Base-by-base conservation (phyloP, 208 protist genomes). In the Leishmania braziliensis region DNA sequence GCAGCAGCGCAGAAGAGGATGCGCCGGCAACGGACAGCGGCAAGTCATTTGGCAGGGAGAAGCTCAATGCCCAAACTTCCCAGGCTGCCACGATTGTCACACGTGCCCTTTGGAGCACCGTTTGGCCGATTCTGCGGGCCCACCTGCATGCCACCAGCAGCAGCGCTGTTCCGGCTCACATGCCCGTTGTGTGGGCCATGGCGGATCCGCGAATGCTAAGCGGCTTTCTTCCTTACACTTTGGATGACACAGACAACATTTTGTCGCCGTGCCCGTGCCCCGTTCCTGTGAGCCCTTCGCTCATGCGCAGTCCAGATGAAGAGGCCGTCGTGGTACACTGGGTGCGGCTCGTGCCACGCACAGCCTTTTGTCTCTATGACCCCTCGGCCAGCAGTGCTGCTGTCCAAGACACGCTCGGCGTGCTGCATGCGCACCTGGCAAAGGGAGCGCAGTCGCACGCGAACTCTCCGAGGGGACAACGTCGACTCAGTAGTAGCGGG, bases 111-210 rank as follows among this genome's bases (percentile, higher is more conserved):
- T 85, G 81, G 84, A 48, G 69, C 26, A 84, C 88, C 36, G 58
- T 89, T 1, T 54, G 56, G 26, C 70, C 82, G 5, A 73, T 65
- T 23, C 51, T 88, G 39, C 70, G 63, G n/a, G 56, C 56, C n/a
- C 65, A 83, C 46, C 73, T 66, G 48, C 75, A 81, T 56, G 3
- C 48, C 23, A 76, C 71, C 23, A 20, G 54, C 39, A 50, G 62
- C 50, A 33, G 69, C 12, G 53, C 50, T 29, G 68, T 76, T 29
- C 78, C 85, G 14, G 54, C 77, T 58, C 88, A 92, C 33, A 23
- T 92, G 33, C 58, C 78, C 16, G 87, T 92, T n/a, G 79, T 91
- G 50, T 94, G 88, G 88, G 69, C 88, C n/a, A 77, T 90, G 50
- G 48, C 82, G 0, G 78, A 89, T 48, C 76, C 88, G 46, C 81